Evolutionary conservation across 2,329 filamentous ascomycete species (phyloP).

Genomic region (Aspergillus intermedius): DNA sequence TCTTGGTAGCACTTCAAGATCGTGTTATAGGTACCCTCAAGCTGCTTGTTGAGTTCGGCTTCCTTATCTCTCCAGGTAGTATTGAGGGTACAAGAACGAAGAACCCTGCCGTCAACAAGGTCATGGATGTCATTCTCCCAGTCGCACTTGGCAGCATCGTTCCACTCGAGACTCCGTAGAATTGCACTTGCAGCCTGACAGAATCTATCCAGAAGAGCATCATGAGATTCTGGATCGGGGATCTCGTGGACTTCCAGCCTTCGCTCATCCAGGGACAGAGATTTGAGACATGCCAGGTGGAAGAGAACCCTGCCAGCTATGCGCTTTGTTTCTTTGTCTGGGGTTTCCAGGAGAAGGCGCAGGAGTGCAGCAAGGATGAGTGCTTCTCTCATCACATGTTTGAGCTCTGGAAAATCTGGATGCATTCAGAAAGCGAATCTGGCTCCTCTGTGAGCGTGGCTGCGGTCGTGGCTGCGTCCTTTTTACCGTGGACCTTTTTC

Average conservation of each 20-base stretch:
- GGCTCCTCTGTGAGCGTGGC: not conserved
- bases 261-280: not conserved
- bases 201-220: not conserved
- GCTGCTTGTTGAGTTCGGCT: not conserved
- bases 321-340: not conserved
- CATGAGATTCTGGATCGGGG: not conserved
- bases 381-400: slow-evolving; percentile 1
- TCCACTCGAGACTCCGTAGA: slow-evolving; percentile 2
- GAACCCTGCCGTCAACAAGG: slow-evolving; percentile 1
- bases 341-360: not conserved
- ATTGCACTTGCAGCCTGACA: not conserved
- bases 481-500: too few species aligned
- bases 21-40: not conserved
- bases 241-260: not conserved
- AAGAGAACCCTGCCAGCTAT: not conserved
- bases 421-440: not conserved
- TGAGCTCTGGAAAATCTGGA: not conserved
- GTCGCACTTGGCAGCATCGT: not conserved
- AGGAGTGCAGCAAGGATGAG: not conserved
- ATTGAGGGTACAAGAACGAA: not conserved
- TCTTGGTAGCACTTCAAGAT: not conserved
- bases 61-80: not conserved
- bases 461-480: not conserved
- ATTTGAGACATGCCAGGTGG: slow-evolving; percentile 1
- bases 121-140: not conserved